phyloP scores from a whole-genome alignment of 1,139 yeast genomes.

The Nadsonia starkeyi-henricii region DNA sequence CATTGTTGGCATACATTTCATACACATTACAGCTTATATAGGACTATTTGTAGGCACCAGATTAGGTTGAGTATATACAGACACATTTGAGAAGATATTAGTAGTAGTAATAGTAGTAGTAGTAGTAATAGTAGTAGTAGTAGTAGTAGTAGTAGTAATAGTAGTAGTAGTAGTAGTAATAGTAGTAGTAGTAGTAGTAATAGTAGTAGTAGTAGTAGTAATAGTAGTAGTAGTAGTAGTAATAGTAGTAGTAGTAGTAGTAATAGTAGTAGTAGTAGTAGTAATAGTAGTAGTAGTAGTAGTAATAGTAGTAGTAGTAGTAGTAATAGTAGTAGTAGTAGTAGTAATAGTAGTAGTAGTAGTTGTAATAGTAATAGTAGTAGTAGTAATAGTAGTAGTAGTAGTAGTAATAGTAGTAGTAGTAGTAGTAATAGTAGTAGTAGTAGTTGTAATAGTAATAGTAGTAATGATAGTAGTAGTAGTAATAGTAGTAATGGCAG shows the following conservation, averaged over 20 bases:
- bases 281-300: slow-evolving; percentile 1
- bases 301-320: background rate
- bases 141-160: background rate
- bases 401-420: background rate
- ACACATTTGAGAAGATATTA: background rate
- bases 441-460: background rate
- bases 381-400: background rate
- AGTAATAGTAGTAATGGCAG: too few relatives aligned
- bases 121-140: background rate
- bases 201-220: slow-evolving; percentile 3
- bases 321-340: background rate
- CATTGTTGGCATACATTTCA: background rate
- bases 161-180: background rate
- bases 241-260: background rate
- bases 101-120: background rate
- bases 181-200: background rate
- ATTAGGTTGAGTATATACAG: background rate
- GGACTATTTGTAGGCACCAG: background rate
- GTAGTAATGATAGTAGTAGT: background rate
- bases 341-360: background rate
- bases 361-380: slow-evolving; percentile 1
- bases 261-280: background rate
- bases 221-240: slow-evolving; percentile 1
- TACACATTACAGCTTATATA: background rate
- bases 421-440: background rate